phyloP scores from a whole-genome alignment of 176 grass and related monocot genomes.

The Carex pumila region DNA sequence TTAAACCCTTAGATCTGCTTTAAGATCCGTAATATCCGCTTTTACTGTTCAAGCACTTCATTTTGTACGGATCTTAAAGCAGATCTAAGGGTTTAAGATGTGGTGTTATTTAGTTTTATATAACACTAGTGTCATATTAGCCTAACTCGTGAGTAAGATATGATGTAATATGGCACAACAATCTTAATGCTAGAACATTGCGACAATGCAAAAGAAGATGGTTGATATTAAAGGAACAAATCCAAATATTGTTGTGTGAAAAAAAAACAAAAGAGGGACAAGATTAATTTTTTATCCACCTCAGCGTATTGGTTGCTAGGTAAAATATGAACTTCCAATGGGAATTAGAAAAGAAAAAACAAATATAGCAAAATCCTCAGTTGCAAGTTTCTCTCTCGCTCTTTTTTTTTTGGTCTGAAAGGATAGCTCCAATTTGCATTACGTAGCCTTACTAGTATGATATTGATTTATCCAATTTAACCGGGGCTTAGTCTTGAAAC shows the following conservation, averaged over 20 bases:
- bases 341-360: not conserved
- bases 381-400: no score
- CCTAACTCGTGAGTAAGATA: not conserved
- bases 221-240: not conserved
- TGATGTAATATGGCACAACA: not conserved
- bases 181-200: not conserved
- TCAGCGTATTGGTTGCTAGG: not conserved
- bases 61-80: no score
- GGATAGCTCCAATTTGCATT: not conserved
- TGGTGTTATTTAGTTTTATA: no score
- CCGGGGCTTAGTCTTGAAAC: not conserved
- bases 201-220: not conserved
- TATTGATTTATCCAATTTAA: not conserved
- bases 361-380: not conserved
- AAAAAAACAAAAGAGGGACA: not conserved
- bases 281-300: not conserved
- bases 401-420: not conserved
- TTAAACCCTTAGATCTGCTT: no score
- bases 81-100: no score
- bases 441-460: not conserved
- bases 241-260: not conserved
- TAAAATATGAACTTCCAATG: not conserved
- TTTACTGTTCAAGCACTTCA: no score
- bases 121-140: no score
- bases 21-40: no score